A percentile compares a stretch with the other conserved stretches of the same genome.
Conservation (phyloP, 768 basidiomycete genomes). For the Antrodiella citrinella region DNA sequence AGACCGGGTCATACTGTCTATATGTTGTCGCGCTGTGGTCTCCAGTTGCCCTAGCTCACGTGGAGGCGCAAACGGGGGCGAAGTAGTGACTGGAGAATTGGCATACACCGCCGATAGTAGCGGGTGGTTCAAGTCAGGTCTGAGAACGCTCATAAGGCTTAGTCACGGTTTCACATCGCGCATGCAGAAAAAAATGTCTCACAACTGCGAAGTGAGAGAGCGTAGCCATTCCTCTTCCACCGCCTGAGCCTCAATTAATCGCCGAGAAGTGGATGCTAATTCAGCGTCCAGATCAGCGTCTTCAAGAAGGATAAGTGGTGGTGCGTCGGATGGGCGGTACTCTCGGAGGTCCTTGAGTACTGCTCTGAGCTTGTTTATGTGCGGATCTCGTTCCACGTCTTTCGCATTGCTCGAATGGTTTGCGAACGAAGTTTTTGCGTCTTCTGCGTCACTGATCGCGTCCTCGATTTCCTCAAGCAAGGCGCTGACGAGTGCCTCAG, state of each 20-base stretch:
- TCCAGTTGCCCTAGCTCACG: neutral
- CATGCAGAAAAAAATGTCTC: no score
- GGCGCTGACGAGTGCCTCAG: slow-evolving; percentile 26
- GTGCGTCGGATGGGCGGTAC: neutral
- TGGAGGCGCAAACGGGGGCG: slow-evolving; percentile 11
- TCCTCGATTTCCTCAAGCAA: slow-evolving; percentile 28
- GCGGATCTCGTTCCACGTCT: no score
- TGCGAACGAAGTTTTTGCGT: neutral
- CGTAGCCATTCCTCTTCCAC: slow-evolving; percentile 9
- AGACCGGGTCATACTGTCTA: slow-evolving; percentile 3
- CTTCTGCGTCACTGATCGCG: slow-evolving; percentile 8
- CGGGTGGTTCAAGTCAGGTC: slow-evolving; percentile 1
- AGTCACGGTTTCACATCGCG: no score
- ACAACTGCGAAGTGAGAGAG: neutral
- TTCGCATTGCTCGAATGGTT: neutral
- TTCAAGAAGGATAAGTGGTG: slow-evolving; percentile 12
- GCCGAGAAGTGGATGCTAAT: neutral
- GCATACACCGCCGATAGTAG: slow-evolving; percentile 10
- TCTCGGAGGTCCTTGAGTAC: neutral
- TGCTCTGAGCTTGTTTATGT: no score
- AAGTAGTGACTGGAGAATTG: slow-evolving; percentile 15
- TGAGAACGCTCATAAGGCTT: no score
- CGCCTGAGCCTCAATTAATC: neutral
- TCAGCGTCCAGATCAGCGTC: slow-evolving; percentile 7
- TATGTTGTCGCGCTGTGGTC: neutral